Conservation (phyloP, 257 asterid species). For the Solanum corneliomulleri region DNA sequence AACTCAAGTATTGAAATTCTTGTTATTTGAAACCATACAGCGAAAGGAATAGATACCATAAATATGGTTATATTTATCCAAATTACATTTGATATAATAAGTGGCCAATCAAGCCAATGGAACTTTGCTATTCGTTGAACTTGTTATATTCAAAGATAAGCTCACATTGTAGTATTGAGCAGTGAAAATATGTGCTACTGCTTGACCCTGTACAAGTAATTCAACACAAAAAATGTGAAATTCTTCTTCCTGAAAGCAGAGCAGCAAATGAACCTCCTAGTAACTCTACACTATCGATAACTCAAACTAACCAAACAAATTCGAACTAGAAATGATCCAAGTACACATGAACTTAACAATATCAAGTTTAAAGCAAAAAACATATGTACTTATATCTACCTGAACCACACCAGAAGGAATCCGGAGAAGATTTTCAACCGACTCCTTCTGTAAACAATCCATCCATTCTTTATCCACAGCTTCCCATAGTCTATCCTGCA, state of each 20-base stretch:
- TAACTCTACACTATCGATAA: not conserved
- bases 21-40: not conserved
- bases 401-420: constrained; percentile 55
- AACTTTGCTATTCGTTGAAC: not conserved
- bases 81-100: not conserved
- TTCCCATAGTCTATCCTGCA: constrained; percentile 78
- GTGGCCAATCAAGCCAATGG: not conserved
- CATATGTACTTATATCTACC: not conserved
- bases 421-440: constrained; percentile 41
- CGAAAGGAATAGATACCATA: not conserved
- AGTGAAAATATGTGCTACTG: not conserved
- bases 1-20: not conserved
- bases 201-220: not conserved
- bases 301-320: not conserved
- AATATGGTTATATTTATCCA: not conserved
- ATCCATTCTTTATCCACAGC: constrained; percentile 75
- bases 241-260: not conserved
- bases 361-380: not conserved
- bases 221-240: not conserved
- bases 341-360: not conserved
- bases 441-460: constrained; percentile 59
- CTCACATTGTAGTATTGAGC: not conserved
- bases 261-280: not conserved
- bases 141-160: not conserved
- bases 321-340: not conserved